Evolutionary conservation across 169 alveolate genomes (phyloP), one percentile per base, ranked within the genome.

Genomic region (Plasmodium yoelii): DNA sequence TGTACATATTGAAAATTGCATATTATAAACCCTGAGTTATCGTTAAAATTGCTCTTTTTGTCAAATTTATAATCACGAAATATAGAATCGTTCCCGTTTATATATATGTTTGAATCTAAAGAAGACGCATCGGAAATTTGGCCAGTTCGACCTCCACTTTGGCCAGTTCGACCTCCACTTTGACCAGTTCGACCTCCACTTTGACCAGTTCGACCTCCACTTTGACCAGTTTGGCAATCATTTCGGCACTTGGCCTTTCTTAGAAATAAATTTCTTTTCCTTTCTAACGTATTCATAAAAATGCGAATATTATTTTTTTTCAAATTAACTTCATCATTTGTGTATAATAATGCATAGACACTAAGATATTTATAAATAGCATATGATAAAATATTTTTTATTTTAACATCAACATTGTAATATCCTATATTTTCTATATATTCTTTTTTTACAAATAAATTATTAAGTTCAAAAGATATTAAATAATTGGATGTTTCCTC

Each of bases 1-100:
- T 53, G 42, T 53, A 75, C 39, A 46, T 75, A 75, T 57, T 75
- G 88, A 69, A 75, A 75, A 26, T 75, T 75, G 47, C 88, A 75
- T 2, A 75, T 39, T 24, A 75, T 6, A 44, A 75, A 75, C 63
- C 26, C 88, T 0, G 56, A 24, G 2, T 64, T 49, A 9, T 34
- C 53, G 2, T 24, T n/a, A 34, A 34, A 34, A 34, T 34, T 3
- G 0, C 4, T 5, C 0, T 6, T 34, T 3, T 71, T 71, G 15
- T 26, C 26, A 15, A 19, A 3, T 26, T 22, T 71, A 34, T 34
- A 34, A 34, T 34, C 42, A 3, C 0, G 42, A 4, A 34, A 34
- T 34, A 5, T 5, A 34, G 5, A 34, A 34, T 5, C 42, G 2
- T 5, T 34, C 2, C 4, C 42, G 0, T 22, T n/a, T 12, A 28